Percentiles rank a stretch among this genome's conserved stretches.
These are phyloP conservation scores for Mucor lusitanicus DNA, from an alignment of 371 early-diverging fungal species.

Conservation along the genomic window DNA sequence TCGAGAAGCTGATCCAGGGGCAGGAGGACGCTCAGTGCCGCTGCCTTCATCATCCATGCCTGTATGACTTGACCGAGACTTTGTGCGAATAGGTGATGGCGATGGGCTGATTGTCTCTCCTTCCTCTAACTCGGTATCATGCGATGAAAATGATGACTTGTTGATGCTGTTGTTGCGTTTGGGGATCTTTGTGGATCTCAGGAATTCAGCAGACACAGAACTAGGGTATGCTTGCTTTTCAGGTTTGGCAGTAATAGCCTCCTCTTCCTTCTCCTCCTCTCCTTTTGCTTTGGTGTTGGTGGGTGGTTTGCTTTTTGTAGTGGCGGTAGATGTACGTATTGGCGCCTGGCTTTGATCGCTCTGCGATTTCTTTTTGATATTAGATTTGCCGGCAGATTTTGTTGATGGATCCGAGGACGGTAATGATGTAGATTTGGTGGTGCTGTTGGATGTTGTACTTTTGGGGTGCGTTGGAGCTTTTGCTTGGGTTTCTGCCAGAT, in stretches of 20 bases:
- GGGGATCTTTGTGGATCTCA: not conserved
- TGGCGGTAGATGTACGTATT: not conserved
- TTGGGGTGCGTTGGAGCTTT: not conserved
- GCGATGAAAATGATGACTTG: not conserved
- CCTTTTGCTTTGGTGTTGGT: not conserved
- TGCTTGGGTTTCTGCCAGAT: not conserved
- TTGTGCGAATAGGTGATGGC: slow-evolving; percentile 18
- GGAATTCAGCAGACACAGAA: slow-evolving; percentile 3
- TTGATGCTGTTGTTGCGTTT: not conserved
- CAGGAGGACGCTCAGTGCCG: not conserved
- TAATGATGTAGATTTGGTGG: not conserved
- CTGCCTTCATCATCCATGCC: not conserved
- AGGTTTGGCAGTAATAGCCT: not conserved
- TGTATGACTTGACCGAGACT: not conserved
- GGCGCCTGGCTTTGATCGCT: slow-evolving; percentile 4
- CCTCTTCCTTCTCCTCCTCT: not conserved
- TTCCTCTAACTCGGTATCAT: slow-evolving; percentile 25
- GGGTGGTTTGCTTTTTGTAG: not conserved
- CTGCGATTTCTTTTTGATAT: slow-evolving; percentile 6
- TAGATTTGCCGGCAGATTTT: not conserved
- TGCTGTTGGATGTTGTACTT: not conserved
- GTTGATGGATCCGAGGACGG: not conserved
- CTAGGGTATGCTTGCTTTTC: slow-evolving; percentile 11
- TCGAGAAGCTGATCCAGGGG: too few species aligned
- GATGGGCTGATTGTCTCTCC: slow-evolving; percentile 30